These are phyloP conservation scores for Penicillium desertorum DNA, from an alignment of 495 filamentous ascomycete species.

Conservation along the genomic window DNA sequence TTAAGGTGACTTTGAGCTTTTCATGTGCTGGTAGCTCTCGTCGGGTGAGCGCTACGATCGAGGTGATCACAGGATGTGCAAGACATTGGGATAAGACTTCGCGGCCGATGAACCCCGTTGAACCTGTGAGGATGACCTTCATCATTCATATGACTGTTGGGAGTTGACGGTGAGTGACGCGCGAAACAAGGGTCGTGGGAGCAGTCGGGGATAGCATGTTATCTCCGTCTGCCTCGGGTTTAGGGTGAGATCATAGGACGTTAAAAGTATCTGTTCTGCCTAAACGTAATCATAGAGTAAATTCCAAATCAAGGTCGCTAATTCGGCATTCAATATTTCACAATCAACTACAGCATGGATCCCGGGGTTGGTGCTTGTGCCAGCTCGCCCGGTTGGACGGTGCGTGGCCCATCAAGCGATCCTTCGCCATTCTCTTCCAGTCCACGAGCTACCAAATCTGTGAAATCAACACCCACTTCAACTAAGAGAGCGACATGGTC, in stretches of 20 bases:
- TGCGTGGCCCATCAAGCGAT: slow-evolving; percentile 14
- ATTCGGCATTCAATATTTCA: slow-evolving; percentile 1
- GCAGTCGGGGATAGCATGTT: background rate
- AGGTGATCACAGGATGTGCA: too few species aligned
- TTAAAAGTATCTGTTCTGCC: too few species aligned
- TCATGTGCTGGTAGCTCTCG: too few species aligned
- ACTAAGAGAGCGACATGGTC: slow-evolving; percentile 75
- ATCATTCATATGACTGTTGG: too few species aligned
- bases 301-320: slow-evolving; percentile 1
- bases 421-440: slow-evolving; percentile 35
- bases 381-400: slow-evolving; percentile 29
- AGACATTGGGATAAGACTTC: too few species aligned
- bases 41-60: too few species aligned
- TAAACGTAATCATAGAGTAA: background rate
- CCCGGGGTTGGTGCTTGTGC: slow-evolving; percentile 10
- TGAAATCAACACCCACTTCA: slow-evolving; percentile 90
- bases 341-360: slow-evolving; percentile 5
- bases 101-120: too few species aligned
- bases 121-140: too few species aligned
- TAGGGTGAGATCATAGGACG: background rate
- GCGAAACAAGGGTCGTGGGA: too few species aligned
- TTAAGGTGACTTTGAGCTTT: too few species aligned
- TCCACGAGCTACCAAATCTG: slow-evolving; percentile 58
- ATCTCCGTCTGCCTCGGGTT: background rate
- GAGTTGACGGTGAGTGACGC: too few species aligned